Evolutionary conservation across 2,329 filamentous ascomycete species (phyloP).

Genomic region (Aspergillus fijiensis): DNA sequence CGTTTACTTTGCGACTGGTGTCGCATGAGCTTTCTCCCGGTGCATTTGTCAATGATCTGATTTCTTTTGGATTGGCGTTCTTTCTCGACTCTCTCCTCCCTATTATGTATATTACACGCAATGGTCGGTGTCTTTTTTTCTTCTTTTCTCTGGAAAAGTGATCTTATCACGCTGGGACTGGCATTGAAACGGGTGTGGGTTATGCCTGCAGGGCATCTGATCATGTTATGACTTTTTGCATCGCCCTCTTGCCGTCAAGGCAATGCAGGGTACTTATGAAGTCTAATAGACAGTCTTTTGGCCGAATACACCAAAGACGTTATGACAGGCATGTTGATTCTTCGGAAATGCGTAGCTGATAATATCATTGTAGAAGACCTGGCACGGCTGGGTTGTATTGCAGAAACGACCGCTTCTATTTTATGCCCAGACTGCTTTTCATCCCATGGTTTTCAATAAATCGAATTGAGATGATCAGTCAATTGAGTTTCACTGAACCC

Average conservation of each 20-base stretch:
- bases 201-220: slow-evolving; percentile 14
- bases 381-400: not conserved
- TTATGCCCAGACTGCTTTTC: too few species aligned
- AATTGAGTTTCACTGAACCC: too few species aligned
- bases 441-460: too few species aligned
- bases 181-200: slow-evolving; percentile 15
- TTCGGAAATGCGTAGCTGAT: not conserved
- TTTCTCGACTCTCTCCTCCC: slow-evolving; percentile 35
- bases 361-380: not conserved
- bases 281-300: slow-evolving; percentile 4
- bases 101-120: slow-evolving; percentile 33
- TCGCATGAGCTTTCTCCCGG: slow-evolving; percentile 31
- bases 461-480: not conserved
- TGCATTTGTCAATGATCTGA: slow-evolving; percentile 20
- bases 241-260: slow-evolving; percentile 1
- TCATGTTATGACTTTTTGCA: slow-evolving; percentile 12
- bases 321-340: not conserved
- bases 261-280: slow-evolving; percentile 2
- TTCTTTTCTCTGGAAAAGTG: slow-evolving; percentile 12
- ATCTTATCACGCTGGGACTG: slow-evolving; percentile 12
- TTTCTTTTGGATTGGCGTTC: slow-evolving; percentile 17
- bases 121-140: slow-evolving; percentile 18
- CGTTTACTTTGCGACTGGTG: slow-evolving; percentile 30
- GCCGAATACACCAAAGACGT: not conserved
- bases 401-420: not conserved